Evolutionary conservation across 2,329 filamentous ascomycete species (phyloP), one percentile per base, ranked within the genome.

Genomic region (Albophoma yamanashiensis): DNA sequence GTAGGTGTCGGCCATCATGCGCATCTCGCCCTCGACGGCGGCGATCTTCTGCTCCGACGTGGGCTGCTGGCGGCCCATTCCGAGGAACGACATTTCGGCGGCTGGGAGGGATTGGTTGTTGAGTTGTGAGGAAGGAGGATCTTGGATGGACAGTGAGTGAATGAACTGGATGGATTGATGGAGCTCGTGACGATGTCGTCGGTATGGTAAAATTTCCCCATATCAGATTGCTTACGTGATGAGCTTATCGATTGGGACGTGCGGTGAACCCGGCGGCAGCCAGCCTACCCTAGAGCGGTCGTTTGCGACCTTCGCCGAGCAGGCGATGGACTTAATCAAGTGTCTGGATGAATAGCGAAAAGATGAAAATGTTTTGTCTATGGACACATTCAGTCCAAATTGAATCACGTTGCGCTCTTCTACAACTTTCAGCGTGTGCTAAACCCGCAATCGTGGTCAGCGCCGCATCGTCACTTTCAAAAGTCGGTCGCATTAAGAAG

Each of bases 1-100:
- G 83, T 96, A 96, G 88, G 97, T 97, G 76, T 97, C 92, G 64
- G 92, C 91, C 68, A 97, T 87, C 82, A 97, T 92, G 78, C 97
- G 94, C 77, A 97, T 91, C 81, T 99, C 95, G 67, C 91, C 89
- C 81, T 99, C 93, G 69, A 95, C 92, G 70, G 91, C 90, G 70
- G 91, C 89, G 75, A 99, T 94, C 84, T 97, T 99, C 82, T 97
- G 90, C 76, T 91, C 92, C 71, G 92, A 96, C 65, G 91, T 89
- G 74, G 92, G 89, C 79, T 97, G 91, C 64, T 91, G 89, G 60
- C 79, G 78, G 64, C 80, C 80, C 67, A 82, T 73, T 71, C 76
- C 76, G 66, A 78, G 71, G 67, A 78, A 76, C 68, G 73, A 77
- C 76, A 78, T 78, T 25, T 67, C 74, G 63, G 58, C 45, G 43